Evolutionary conservation across 129 eudicot species (phyloP), one percentile per base, ranked within the genome.

Genomic region (Ambrosia trifida): DNA sequence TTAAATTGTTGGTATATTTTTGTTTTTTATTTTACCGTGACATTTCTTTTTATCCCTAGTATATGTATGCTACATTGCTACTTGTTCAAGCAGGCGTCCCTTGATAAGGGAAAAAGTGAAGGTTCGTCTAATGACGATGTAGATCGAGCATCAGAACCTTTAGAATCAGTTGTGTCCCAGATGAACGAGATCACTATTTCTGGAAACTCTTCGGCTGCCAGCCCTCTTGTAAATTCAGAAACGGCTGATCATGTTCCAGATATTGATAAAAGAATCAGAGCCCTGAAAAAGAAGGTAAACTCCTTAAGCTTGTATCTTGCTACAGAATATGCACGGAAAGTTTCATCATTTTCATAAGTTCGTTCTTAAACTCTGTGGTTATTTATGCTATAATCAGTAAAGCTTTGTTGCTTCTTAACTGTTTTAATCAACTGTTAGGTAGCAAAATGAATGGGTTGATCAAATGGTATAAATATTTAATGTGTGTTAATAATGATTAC

Each of bases 201-300:
- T n/a, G n/a, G n/a, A n/a, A n/a, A n/a, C 63, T 68, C 83, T n/a
- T n/a, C n/a, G n/a, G n/a, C n/a, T n/a, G n/a, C n/a, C n/a, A n/a
- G n/a, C n/a, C n/a, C n/a, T n/a, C n/a, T n/a, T n/a, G n/a, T n/a
- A n/a, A n/a, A n/a, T n/a, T n/a, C n/a, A n/a, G n/a, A n/a, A n/a
- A n/a, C n/a, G n/a, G n/a, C n/a, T n/a, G n/a, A n/a, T n/a, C n/a
- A n/a, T n/a, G n/a, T n/a, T n/a, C n/a, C n/a, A n/a, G n/a, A n/a
- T n/a, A n/a, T n/a, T n/a, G n/a, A n/a, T n/a, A n/a, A n/a, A n/a
- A n/a, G n/a, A n/a, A n/a, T n/a, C n/a, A n/a, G n/a, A n/a, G n/a
- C n/a, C n/a, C n/a, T n/a, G n/a, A n/a, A n/a, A n/a, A n/a, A 92
- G 89, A 92, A 92, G 96, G 98, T 89, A 76, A 72, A 10, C 2